phyloP scores from a whole-genome alignment of 2,329 filamentous ascomycete genomes.

The Colletotrichum sp. region DNA sequence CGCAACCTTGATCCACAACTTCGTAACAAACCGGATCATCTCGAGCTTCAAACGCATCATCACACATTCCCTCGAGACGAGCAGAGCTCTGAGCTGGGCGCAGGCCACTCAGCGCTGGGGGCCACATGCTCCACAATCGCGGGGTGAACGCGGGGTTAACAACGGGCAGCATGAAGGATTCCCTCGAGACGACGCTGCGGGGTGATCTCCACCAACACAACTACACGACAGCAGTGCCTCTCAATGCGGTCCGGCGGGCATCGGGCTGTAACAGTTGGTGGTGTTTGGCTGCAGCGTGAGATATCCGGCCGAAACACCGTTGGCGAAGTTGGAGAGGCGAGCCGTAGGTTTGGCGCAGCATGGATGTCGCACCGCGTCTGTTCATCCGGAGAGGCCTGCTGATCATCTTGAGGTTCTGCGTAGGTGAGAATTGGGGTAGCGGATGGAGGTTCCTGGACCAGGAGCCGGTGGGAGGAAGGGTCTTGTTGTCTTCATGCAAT shows the following conservation, averaged over 20 bases:
- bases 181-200: slow-evolving; percentile 17
- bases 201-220: slow-evolving; percentile 7
- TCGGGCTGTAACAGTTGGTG: not conserved
- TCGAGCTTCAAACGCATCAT: not conserved
- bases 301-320: not conserved
- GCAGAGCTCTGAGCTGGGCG: not conserved
- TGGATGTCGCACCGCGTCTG: not conserved
- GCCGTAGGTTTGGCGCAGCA: not conserved
- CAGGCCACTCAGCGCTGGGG: not conserved
- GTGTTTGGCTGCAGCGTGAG: not conserved
- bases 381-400: not conserved
- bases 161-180: not conserved
- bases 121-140: not conserved
- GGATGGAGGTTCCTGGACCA: not conserved
- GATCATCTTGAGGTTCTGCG: not conserved
- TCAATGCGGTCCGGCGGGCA: not conserved
- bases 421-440: not conserved
- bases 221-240: not conserved
- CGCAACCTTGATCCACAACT: not conserved
- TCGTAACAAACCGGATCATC: not conserved
- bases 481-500: not conserved
- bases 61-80: slow-evolving; percentile 4
- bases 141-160: not conserved
- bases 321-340: not conserved
- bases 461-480: not conserved